Base-by-base conservation (phyloP, 768 basidiomycete species). In the Tricholoma furcatifolium region DNA sequence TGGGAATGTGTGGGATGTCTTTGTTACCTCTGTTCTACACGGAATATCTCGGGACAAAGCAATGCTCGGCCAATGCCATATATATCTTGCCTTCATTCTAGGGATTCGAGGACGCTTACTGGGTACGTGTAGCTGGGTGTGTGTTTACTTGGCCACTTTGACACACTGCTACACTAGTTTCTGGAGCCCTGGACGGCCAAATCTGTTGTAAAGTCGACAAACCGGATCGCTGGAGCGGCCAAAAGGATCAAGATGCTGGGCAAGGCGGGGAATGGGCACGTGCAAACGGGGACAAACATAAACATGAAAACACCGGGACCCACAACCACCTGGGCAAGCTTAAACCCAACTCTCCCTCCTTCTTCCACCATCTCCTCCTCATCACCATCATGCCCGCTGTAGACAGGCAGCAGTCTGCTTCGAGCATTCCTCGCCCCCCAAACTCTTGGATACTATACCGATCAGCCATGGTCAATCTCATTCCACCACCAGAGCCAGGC, bases 361-460 rank as follows among this genome's bases (percentile, higher is more conserved):
- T 48, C 27, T 45, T 9, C 27, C 20, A 14, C 36, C 30, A 46
- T 18, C 15, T 24, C n/a, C 21, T 8, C 38, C 6, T 23, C 31
- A 18, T 35, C 32, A 44, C 45, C 17, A 32, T 36, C 7, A 59
- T 59, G 58, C 60, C 59, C 7, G 52, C 43, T 18, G 46, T 51
- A 21, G 51, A 52, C 44, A 59, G 20, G 31, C 43, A 32, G 1
- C 54, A 54, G 8, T 47, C 45, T 43, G 18, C 38, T 27, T 55
- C 68, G 15, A 68, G 75, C 50, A 74, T 77, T 4, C 85, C 86
- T 9, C 78, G 91, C 0, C 90, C 91, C 3, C 82, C 84, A 9
- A 93, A 92, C 63, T 84, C 90, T 0, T 93, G 88, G 88, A 92
- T 93, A 53, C 57, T 92, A 14, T 93, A 88, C 67, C 82, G 91